Evolutionary conservation across 441 rosid genomes (phyloP).

Genomic region (Adansonia grandidieri): DNA sequence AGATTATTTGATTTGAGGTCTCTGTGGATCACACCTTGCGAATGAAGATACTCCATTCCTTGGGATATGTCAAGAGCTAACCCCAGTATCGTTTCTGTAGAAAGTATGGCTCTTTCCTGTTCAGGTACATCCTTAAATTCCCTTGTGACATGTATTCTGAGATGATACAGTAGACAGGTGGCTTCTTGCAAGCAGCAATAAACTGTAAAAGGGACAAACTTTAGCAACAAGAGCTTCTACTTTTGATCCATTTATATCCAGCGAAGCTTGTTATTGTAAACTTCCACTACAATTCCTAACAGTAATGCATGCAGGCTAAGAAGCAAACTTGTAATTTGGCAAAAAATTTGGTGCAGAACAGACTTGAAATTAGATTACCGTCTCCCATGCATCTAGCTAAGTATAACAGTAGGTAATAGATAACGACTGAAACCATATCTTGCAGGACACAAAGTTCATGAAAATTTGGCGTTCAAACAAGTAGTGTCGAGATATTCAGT

Average conservation of each 20-base stretch:
- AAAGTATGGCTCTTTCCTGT: slow-evolving; percentile 91
- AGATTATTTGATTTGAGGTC: slow-evolving; percentile 90
- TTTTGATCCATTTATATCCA: not conserved
- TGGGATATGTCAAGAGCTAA: slow-evolving; percentile 92
- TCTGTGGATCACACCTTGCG: slow-evolving; percentile 95
- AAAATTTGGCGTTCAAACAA: not conserved
- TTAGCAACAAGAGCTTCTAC: slow-evolving; percentile 14
- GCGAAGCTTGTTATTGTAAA: not conserved
- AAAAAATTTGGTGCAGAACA: not conserved
- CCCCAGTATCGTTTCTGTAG: slow-evolving; percentile 88
- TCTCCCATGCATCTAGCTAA: not conserved
- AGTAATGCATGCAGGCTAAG: too few species aligned
- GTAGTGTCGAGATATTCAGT: not conserved
- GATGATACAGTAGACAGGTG: slow-evolving; percentile 91
- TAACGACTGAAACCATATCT: not conserved
- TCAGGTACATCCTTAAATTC: slow-evolving; percentile 88
- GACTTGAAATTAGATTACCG: not conserved
- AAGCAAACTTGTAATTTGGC: not conserved
- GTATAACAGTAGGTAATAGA: not conserved
- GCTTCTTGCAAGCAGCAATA: slow-evolving; percentile 93
- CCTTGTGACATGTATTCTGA: slow-evolving; percentile 98
- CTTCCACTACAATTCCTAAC: not conserved
- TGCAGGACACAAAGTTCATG: not conserved
- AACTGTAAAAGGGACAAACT: slow-evolving; percentile 43
- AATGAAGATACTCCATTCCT: slow-evolving; percentile 99